A percentile compares a stretch with the other conserved stretches of the same genome.
Conservation (phyloP, 495 filamentous ascomycete genomes). For the Rostrohypoxylon terebratum region DNA sequence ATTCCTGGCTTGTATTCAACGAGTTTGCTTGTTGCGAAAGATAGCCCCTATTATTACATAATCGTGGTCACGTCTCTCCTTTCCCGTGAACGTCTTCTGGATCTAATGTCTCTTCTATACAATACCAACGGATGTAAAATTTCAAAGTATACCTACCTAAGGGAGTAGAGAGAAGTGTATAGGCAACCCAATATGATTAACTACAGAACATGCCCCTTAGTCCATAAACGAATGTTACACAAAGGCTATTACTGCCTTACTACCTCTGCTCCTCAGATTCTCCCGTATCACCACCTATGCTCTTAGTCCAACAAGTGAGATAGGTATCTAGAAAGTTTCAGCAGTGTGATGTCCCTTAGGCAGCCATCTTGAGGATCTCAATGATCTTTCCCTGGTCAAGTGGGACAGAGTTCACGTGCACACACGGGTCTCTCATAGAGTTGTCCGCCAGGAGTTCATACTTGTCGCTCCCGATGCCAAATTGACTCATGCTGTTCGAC, state of each 20-base stretch:
- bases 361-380: conserved; percentile 53
- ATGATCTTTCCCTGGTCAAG: conserved; percentile 50
- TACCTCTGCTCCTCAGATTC: too few relatives aligned
- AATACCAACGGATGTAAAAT: too few relatives aligned
- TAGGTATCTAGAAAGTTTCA: neutral
- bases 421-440: conserved; percentile 52
- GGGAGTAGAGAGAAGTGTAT: too few relatives aligned
- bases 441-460: conserved; percentile 51
- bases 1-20: neutral
- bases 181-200: too few relatives aligned
- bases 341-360: neutral
- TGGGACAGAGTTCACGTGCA: conserved; percentile 52
- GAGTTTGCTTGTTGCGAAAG: neutral
- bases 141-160: too few relatives aligned
- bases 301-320: neutral
- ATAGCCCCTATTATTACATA: neutral
- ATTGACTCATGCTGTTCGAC: conserved; percentile 47
- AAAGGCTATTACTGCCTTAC: neutral
- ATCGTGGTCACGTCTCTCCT: neutral
- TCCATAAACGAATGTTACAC: neutral
- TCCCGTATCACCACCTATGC: neutral
- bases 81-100: neutral
- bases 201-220: neutral
- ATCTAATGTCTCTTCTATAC: too few relatives aligned
- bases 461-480: conserved; percentile 53